Base-by-base conservation (phyloP, 1,284 basidiomycete species). In the Mrakiaceae sp. region DNA sequence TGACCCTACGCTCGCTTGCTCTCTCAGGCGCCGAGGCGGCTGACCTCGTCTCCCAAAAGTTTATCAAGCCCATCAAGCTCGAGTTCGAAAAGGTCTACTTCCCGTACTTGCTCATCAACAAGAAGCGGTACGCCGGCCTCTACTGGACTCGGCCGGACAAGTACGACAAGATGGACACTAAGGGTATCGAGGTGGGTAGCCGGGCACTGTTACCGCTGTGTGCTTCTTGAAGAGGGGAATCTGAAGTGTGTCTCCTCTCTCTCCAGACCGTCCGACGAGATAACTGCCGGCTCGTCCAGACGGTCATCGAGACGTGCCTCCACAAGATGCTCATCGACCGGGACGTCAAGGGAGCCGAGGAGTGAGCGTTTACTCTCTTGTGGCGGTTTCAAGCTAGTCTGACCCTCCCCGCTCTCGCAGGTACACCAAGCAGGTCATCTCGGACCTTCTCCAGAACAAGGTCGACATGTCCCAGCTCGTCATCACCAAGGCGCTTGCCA, bases 41-140 rank as follows among this genome's bases (percentile, higher is more conserved):
- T 0, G 86, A 89, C 44, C 82, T 90, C n/a, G 95, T 98, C 5
- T 93, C 93, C 0, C 75, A 81, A 50, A 91, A 92, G 74, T 98
- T 98, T 76, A 79, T 92, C 71, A 87, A 87, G 72, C 93, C 94
- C 0, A 97, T 97, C 80, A 97, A 96, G 74, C 83, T 98, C 16
- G 94, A 97, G 75, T 98, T 98, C 77, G 93, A 98, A 74, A 97
- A 98, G 74, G 92, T 97, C 1, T 98, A 98, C 77, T 97, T 88
- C 74, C 93, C 93, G 3, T 98, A 97, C 74, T 77, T 98, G 61
- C 84, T 98, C 51, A 98, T 98, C 76, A 96, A 80, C 81, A 98
- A 97, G 78, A 98, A 98, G 77, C 85, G 94, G 47, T 98, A 98
- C 76, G 93, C 94, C 3, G 94, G 93, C 4, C 76, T 96, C 64